Evolutionary conservation across 2,329 filamentous ascomycete genomes (phyloP).

Genomic region (Chaetomium globosum): DNA sequence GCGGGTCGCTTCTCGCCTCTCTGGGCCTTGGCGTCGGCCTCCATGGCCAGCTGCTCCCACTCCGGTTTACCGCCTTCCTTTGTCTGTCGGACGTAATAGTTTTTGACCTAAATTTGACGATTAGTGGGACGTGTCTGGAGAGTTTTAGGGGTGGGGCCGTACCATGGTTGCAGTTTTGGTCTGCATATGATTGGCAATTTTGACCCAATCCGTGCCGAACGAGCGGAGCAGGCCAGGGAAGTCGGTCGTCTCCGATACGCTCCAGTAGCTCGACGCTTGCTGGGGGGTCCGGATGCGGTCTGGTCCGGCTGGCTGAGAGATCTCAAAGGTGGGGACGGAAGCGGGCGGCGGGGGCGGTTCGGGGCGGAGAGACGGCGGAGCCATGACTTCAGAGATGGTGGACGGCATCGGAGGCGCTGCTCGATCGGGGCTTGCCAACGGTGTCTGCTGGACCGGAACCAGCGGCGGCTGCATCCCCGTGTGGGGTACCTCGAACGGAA

Average conservation of each 20-base stretch:
- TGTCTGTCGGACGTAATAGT: conserved; percentile 67
- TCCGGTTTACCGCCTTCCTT: conserved; percentile 58
- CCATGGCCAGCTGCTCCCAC: conserved; percentile 62
- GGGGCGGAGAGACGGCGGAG: conserved; percentile 58
- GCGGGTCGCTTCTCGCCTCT: conserved; percentile 63
- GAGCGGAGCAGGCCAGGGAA: conserved; percentile 72
- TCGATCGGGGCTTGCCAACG: conserved; percentile 42
- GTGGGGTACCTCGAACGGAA: conserved; percentile 49
- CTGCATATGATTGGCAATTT: conserved; percentile 76
- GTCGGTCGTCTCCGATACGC: conserved; percentile 76
- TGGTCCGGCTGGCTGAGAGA: conserved; percentile 47
- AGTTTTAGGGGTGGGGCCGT: conserved; percentile 38
- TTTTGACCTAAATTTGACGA: conserved; percentile 60
- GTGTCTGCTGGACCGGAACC: conserved; percentile 38
- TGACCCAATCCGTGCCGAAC: conserved; percentile 77
- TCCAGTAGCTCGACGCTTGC: conserved; percentile 83
- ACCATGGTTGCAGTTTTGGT: conserved; percentile 89
- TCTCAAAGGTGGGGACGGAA: conserved; percentile 55
- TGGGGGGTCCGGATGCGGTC: conserved; percentile 55
- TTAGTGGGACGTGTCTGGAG: conserved; percentile 18
- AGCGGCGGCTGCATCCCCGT: conserved; percentile 50
- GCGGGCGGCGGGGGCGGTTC: conserved; percentile 55
- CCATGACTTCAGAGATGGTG: conserved; percentile 57
- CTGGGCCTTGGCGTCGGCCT: conserved; percentile 60
- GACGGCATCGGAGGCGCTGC: conserved; percentile 42